Conservation (phyloP, 2,329 filamentous ascomycete genomes). For the Microascus cirrosus region DNA sequence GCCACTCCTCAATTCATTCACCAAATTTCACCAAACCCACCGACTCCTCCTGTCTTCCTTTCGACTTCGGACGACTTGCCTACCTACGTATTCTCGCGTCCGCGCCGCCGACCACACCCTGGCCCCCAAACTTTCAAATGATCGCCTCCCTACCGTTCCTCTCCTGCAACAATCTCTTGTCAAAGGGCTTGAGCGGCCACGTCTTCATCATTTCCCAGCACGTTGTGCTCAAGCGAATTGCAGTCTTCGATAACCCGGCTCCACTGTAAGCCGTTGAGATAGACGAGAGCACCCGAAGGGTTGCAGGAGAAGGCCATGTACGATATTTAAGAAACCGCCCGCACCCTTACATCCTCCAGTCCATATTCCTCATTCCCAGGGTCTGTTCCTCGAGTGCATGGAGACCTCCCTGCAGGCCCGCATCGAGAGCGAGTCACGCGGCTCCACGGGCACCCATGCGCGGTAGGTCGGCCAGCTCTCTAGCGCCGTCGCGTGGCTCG, state of each 20-base stretch:
- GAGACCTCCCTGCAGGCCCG: not conserved
- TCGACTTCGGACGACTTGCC: no score
- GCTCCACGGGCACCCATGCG: not conserved
- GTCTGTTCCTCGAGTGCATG: not conserved
- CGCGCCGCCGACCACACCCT: no score
- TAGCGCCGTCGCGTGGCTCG: not conserved
- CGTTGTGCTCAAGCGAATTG: not conserved
- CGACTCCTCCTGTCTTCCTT: no score
- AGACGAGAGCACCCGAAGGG: not conserved
- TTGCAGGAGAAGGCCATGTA: not conserved
- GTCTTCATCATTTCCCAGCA: not conserved
- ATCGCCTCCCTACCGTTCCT: not conserved
- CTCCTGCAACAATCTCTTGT: not conserved
- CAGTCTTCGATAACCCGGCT: not conserved
- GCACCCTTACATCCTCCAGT: not conserved
- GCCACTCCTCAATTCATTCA: no score
- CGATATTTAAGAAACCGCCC: not conserved
- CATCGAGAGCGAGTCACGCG: not conserved
- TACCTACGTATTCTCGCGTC: no score
- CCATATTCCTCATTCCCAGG: not conserved
- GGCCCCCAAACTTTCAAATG: not conserved
- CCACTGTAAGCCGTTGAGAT: not conserved
- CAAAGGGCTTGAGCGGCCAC: not conserved
- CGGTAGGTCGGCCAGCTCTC: not conserved
- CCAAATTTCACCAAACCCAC: no score